Conservation (phyloP, 2,329 filamentous ascomycete species). For the Dactylellina cionopaga region DNA sequence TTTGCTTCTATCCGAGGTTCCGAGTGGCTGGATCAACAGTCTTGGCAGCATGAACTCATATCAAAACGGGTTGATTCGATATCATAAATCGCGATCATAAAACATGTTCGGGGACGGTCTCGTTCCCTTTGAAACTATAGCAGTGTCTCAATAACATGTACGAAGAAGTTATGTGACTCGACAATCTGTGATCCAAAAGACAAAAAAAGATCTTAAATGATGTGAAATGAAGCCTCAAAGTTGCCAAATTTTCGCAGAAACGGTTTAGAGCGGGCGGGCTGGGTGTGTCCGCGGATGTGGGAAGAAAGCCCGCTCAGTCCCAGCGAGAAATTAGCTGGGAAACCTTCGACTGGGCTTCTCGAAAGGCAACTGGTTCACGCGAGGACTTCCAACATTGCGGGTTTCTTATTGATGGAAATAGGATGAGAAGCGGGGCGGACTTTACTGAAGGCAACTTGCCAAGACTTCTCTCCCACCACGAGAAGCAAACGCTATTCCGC, state of each 20-base stretch:
- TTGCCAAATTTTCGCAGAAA: constrained; percentile 38
- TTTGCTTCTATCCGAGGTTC: constrained; percentile 48
- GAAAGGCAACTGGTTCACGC: constrained; percentile 53
- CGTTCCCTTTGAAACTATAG: constrained; percentile 20
- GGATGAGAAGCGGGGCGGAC: constrained; percentile 21
- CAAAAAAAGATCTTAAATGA: constrained; percentile 15
- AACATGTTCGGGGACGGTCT: constrained; percentile 6
- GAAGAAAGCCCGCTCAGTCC: constrained; percentile 51
- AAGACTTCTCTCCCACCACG: constrained; percentile 29
- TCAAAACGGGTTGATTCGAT: constrained; percentile 27
- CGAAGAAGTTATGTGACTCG: background rate
- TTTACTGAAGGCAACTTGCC: constrained; percentile 36
- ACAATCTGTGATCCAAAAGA: constrained; percentile 22
- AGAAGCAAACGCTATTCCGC: constrained; percentile 41
- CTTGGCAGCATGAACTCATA: constrained; percentile 22
- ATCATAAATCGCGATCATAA: constrained; percentile 23
- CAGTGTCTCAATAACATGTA: constrained; percentile 35
- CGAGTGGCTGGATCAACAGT: constrained; percentile 48
- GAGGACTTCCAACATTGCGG: constrained; percentile 25
- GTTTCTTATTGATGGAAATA: constrained; percentile 52
- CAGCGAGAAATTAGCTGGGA: constrained; percentile 44
- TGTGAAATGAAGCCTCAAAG: constrained; percentile 34
- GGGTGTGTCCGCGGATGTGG: constrained; percentile 52
- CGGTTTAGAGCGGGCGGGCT: constrained; percentile 47
- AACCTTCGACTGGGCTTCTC: constrained; percentile 52